Conservation (phyloP, 371 early-diverging fungal species). For the Mortierella sp. region DNA sequence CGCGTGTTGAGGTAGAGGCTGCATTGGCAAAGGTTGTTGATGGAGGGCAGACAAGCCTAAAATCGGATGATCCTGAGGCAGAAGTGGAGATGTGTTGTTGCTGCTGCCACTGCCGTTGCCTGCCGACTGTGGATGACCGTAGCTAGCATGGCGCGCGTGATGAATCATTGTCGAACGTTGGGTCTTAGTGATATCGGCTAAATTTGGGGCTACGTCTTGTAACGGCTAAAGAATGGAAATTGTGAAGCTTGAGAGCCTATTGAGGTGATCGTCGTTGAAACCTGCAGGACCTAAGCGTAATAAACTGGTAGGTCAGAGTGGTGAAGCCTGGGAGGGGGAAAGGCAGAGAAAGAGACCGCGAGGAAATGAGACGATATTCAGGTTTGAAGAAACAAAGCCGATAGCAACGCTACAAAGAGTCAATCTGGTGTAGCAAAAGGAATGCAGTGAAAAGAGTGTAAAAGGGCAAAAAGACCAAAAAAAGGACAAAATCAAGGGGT, state of each 20-base stretch:
- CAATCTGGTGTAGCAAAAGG: slow-evolving; percentile 10
- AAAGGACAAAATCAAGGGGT: neutral
- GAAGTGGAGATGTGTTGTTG: neutral
- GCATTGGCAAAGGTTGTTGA: neutral
- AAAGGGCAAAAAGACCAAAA: neutral
- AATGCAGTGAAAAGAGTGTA: neutral
- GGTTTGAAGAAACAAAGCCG: neutral
- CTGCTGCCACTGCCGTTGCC: neutral
- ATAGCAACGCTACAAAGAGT: neutral
- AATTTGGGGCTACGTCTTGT: neutral
- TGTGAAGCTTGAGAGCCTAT: neutral
- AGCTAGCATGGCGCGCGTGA: slow-evolving; percentile 15
- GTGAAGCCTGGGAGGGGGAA: neutral
- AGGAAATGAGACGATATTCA: neutral
- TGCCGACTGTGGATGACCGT: neutral
- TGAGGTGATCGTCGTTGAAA: neutral
- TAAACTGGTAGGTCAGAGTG: too few species aligned
- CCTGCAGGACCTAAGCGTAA: neutral
- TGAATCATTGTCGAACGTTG: slow-evolving; percentile 7
- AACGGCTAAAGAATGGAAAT: neutral
- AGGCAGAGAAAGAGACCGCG: neutral
- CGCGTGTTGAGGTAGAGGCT: neutral
- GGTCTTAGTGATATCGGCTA: too few species aligned
- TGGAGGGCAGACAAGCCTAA: too few species aligned
- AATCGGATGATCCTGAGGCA: neutral